phyloP scores from a whole-genome alignment of 83 land plant species.

The Picea abies region DNA sequence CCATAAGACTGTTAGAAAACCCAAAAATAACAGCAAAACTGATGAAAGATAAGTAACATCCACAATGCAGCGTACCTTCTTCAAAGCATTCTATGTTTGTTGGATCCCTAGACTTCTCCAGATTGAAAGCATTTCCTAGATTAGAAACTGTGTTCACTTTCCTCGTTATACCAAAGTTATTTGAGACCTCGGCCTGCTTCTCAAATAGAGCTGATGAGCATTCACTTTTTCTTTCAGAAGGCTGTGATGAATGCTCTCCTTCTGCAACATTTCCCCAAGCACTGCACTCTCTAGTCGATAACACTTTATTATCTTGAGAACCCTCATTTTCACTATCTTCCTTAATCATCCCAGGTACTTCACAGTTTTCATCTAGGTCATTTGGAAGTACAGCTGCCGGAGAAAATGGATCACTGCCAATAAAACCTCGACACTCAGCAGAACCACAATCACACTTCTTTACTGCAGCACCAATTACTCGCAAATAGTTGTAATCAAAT shows the following conservation, averaged over 20 bases:
- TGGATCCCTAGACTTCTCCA: conserved; percentile 8
- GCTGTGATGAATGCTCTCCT: not conserved
- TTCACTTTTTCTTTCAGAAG: not conserved
- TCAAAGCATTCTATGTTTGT: conserved; percentile 34
- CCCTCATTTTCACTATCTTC: conserved; percentile 34
- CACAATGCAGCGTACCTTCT: conserved; percentile 37
- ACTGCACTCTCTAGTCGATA: not conserved
- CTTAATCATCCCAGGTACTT: conserved; percentile 58
- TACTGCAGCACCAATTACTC: conserved; percentile 90
- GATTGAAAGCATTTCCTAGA: not conserved
- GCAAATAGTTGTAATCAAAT: conserved; percentile 89
- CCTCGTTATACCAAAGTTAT: not conserved
- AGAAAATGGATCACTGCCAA: conserved; percentile 81
- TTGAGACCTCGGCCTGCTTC: not conserved
- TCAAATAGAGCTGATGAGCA: not conserved
- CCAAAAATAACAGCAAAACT: not conserved
- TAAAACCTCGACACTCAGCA: conserved; percentile 78
- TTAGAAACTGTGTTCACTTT: too few relatives aligned
- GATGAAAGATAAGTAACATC: not conserved
- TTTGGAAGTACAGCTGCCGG: conserved; percentile 52
- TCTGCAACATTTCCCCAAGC: not conserved
- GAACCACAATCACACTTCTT: conserved; percentile 91
- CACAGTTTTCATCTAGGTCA: conserved; percentile 87
- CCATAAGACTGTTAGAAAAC: not conserved
- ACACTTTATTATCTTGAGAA: not conserved